Evolutionary conservation across 257 asterid species (phyloP).

Genomic region (Solanum commersonii): DNA sequence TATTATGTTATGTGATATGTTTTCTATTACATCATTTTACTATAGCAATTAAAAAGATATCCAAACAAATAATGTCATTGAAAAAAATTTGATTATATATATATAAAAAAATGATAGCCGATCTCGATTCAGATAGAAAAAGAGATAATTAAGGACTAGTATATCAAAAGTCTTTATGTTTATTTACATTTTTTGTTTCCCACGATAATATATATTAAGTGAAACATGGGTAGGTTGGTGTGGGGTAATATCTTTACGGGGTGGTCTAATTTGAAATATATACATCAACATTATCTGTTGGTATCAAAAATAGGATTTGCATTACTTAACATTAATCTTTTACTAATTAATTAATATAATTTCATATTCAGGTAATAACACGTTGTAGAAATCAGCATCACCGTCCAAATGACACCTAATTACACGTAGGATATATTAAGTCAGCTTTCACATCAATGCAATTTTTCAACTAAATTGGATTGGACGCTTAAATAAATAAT

Average conservation of each 20-base stretch:
- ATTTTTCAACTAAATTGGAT: neutral
- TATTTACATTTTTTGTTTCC: neutral
- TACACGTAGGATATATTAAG: neutral
- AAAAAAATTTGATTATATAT: too few species aligned
- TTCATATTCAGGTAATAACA: neutral
- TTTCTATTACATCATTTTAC: neutral
- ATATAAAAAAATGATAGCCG: accelerated
- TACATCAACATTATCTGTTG: neutral
- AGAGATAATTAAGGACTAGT: neutral
- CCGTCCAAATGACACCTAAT: neutral
- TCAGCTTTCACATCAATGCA: neutral
- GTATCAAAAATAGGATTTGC: neutral
- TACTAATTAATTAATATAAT: neutral
- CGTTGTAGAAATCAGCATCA: neutral
- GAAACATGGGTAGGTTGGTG: neutral
- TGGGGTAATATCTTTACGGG: neutral
- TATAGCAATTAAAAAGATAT: neutral
- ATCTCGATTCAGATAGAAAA: neutral
- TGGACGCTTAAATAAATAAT: neutral
- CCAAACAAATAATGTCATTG: neutral
- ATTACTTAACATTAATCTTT: neutral
- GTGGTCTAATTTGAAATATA: neutral
- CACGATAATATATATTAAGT: neutral
- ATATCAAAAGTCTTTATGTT: neutral
- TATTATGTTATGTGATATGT: neutral